Evolutionary conservation across 345 rosid species (phyloP), one percentile per base, ranked within the genome.

Genomic region (Camelina neglecta): DNA sequence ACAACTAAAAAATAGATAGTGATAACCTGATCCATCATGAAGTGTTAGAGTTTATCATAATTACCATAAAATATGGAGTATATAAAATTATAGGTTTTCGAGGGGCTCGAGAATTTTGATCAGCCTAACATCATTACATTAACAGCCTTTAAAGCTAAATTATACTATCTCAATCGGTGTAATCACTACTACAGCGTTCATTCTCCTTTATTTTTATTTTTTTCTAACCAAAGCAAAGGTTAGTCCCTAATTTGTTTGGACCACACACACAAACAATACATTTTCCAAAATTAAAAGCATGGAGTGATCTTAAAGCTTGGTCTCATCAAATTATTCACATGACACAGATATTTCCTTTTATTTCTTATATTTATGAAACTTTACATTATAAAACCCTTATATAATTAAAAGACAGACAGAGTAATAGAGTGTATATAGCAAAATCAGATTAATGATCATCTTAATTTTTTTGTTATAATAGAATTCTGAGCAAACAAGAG

Each of bases 91-190:
- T 48, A 71, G 72, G 76, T 71, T 49, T 29, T 39, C 38, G 81
- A 77, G 76, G 81, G 81, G 81, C 81, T 71, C 76, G 61, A 77
- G 76, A 65, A 18, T 39, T 48, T 77, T 11, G 76, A 77, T 65
- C 67, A 65, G 41, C 47, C 67, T 65, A 49, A 65, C 81, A 77
- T 71, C 76, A 77, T 77, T 29, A 71, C 81, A 49, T 50, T 11
- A 71, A 77, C 81, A 71, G 81, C 76, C 76, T 71, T 29, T 77
- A 77, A 77, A 77, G 76, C 68, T 65, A 64, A 49, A 49, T 49
- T 18, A 29, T 4, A 29, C 31, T 57, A 49, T 77, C 72, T 77
- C 76, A 77, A 29, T 77, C 11, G 63, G 62, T 77, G 76, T 77
- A 77, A 64, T 77, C 75, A 76, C 66, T 76, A 76, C 71, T 70